phyloP scores from a whole-genome alignment of 2,329 filamentous ascomycete species.

The Phyllosticta ampelicida region DNA sequence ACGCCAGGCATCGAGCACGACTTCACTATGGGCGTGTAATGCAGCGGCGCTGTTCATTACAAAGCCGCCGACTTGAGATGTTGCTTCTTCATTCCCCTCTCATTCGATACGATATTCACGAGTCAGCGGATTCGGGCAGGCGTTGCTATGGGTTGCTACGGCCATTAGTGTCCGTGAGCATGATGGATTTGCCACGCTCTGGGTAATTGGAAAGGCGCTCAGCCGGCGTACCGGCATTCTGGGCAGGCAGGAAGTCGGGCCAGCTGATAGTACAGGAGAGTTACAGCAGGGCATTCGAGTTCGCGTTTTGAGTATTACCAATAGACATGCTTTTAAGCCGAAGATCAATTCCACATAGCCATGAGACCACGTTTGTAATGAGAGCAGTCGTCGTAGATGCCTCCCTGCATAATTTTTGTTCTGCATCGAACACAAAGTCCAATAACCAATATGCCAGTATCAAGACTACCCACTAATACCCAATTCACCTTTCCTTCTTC shows the following conservation, averaged over 20 bases:
- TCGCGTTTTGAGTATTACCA: background rate
- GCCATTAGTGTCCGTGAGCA: background rate
- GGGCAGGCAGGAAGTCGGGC: background rate
- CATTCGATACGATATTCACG: background rate
- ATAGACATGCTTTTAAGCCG: background rate
- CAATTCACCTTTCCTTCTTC: too few relatives aligned
- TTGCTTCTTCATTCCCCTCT: background rate
- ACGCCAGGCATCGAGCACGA: slow-evolving; percentile 97
- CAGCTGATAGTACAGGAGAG: background rate
- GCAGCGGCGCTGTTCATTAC: background rate
- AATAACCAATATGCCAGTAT: too few relatives aligned
- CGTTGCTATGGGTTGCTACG: background rate
- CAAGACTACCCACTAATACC: too few relatives aligned
- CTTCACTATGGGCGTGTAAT: slow-evolving; percentile 87
- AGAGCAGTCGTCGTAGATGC: too few relatives aligned
- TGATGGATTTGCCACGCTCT: background rate
- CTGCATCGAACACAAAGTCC: too few relatives aligned
- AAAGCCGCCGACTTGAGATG: background rate
- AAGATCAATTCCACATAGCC: too few relatives aligned
- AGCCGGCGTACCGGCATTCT: background rate
- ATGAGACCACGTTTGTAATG: too few relatives aligned
- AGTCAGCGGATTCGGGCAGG: background rate
- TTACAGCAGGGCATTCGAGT: background rate
- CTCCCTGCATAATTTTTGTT: too few relatives aligned
- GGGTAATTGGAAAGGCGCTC: slow-evolving; percentile 8